Base-by-base conservation (phyloP, 306 rosid species). In the Begonia fuchsioides region DNA sequence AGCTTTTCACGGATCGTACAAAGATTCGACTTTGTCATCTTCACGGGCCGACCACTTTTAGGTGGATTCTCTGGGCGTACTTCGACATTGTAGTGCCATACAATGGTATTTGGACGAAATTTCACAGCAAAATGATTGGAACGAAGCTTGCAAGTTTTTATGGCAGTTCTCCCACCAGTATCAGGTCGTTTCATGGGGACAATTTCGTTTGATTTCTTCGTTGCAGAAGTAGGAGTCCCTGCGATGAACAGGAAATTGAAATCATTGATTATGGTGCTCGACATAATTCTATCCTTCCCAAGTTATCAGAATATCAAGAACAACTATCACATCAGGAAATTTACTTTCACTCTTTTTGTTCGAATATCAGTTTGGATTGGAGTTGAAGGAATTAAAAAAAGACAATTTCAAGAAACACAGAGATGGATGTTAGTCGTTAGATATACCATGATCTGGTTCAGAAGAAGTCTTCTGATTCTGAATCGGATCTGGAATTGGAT, bases 121-220 rank as follows among this genome's bases (percentile, higher is more conserved):
- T 50, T 67, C 47, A 80, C 65, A 50, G 47, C 71, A 32, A 75
- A 84, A 51, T 77, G 83, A 61, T 80, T 80, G 6, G 68, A 79
- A 18, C 68, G 64, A 15, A 80, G 76, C 40, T 18, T 57, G 46
- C 15, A 54, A 12, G 68, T 52, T 52, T 57, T 65, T 61, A 68
- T 17, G 5, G 65, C 45, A 40, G 26, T 18, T 1, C 45, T 44
- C 43, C 92, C 92, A 18, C 86, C 90, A 12, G 43, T 6, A 57
- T 84, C 94, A 49, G 92, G 94, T 57, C 94, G 74, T 17, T 3
- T 71, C 38, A 75, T 52, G 0, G 83, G 93, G 3, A 51, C 11
- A 17, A 45, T 39, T 55, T 12, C 74, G 17, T 52, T 64, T 13
- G 39, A 39, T 17, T 9, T 56, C 38, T 64, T 61, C 8, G 60